Conservation (phyloP, 1,284 basidiomycete species). For the Tilletia setariae region DNA sequence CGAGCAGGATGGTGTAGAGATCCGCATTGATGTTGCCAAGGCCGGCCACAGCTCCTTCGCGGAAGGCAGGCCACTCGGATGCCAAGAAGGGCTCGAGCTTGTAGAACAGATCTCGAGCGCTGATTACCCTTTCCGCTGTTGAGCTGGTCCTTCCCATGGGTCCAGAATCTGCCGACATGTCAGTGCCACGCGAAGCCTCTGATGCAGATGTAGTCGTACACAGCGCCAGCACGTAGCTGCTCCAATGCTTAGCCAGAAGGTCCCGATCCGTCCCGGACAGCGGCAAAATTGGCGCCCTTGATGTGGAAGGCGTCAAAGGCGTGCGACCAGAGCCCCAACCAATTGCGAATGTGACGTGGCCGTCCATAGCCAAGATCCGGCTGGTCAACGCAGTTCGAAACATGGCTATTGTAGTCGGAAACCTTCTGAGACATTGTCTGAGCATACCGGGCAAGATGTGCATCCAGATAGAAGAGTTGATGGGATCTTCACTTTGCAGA, state of each 20-base stretch:
- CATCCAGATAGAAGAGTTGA: conserved; percentile 57
- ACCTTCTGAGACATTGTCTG: conserved; percentile 49
- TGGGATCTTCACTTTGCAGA: conserved; percentile 56
- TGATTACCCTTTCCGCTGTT: conserved; percentile 67
- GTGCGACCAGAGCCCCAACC: conserved; percentile 21
- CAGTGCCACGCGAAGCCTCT: conserved; percentile 57
- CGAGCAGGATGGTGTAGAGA: conserved; percentile 75
- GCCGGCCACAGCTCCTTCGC: conserved; percentile 79
- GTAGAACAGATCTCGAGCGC: conserved; percentile 72
- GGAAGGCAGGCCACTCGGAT: conserved; percentile 76
- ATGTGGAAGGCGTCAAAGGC: neutral
- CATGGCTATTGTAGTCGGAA: conserved; percentile 54
- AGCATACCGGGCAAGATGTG: conserved; percentile 56
- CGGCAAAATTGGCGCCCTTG: neutral
- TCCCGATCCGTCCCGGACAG: conserved; percentile 60
- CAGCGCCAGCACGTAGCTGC: conserved; percentile 76
- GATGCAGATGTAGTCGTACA: conserved; percentile 65
- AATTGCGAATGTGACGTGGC: conserved; percentile 54
- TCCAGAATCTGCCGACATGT: conserved; percentile 63
- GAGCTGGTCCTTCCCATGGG: conserved; percentile 12
- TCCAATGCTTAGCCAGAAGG: conserved; percentile 76
- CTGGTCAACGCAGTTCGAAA: conserved; percentile 54
- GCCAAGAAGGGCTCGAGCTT: conserved; percentile 82
- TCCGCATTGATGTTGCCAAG: conserved; percentile 78
- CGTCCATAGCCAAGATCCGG: conserved; percentile 56